A percentile compares a stretch with the other conserved stretches of the same genome.
These are phyloP conservation scores for Luffa acutangula DNA, from an alignment of 306 rosid species.

Conservation along the genomic window DNA sequence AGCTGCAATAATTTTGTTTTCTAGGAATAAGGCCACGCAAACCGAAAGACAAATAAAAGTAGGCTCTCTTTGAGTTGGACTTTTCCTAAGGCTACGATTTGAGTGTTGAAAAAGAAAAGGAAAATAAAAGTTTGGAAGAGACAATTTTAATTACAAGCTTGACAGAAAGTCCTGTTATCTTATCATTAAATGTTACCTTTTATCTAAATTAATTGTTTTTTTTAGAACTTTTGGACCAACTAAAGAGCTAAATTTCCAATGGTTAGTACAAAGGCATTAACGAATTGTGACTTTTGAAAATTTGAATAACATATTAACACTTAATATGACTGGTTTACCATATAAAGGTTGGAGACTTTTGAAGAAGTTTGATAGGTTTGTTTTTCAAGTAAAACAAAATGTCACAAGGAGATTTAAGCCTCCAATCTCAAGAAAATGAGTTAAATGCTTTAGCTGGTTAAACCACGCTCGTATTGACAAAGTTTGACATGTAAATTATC, in stretches of 20 bases:
- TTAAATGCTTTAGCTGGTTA: too few species aligned
- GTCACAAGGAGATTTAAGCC: too few species aligned
- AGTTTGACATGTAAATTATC: too few species aligned
- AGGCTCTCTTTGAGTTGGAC: not conserved
- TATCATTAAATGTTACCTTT: not conserved
- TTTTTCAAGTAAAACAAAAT: too few species aligned
- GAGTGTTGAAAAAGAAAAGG: not conserved
- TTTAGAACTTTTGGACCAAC: not conserved
- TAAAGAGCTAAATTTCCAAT: not conserved
- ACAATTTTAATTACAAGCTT: not conserved
- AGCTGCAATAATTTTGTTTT: not conserved
- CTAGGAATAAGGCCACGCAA: not conserved
- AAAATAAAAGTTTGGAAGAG: not conserved
- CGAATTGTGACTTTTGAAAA: not conserved
- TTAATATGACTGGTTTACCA: too few species aligned
- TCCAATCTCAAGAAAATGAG: too few species aligned
- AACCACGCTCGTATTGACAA: too few species aligned
- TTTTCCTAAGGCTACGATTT: not conserved
- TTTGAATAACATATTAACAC: not conserved
- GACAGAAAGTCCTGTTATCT: not conserved
- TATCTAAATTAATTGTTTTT: too few species aligned
- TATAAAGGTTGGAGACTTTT: too few species aligned
- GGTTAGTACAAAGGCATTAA: not conserved
- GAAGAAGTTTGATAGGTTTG: too few species aligned
- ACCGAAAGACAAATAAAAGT: not conserved